Conservation (phyloP, 177 flowering plant genomes). For the Vitis hybrid region DNA sequence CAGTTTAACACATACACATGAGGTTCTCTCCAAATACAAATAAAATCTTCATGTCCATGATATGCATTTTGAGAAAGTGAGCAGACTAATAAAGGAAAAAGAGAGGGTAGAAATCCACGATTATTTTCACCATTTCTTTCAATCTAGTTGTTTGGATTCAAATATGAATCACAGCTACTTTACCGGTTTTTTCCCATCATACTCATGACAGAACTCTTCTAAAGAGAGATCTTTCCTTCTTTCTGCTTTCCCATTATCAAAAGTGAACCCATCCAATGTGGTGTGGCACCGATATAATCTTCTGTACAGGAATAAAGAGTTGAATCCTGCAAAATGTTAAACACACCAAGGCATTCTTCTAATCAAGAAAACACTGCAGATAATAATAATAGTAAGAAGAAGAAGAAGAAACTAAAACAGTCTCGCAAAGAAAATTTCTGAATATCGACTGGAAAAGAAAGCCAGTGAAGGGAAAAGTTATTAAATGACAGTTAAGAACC, state of each 20-base stretch:
- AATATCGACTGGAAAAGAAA: neutral
- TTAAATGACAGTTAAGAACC: neutral
- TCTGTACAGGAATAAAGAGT: conserved; percentile 73
- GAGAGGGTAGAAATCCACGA: no score
- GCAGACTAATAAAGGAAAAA: no score
- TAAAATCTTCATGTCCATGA: no score
- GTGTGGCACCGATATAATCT: conserved; percentile 81
- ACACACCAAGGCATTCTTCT: no score
- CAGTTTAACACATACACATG: no score
- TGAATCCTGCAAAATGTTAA: conserved; percentile 60
- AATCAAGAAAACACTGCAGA: neutral
- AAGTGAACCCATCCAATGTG: conserved; percentile 48
- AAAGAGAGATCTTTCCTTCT: conserved; percentile 50
- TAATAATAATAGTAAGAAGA: neutral
- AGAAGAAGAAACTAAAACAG: neutral
- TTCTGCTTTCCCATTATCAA: conserved; percentile 71
- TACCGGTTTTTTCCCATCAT: conserved; percentile 83
- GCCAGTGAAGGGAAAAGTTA: neutral
- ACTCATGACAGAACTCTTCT: conserved; percentile 54
- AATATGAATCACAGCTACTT: conserved; percentile 5
- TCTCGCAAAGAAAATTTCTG: no score
- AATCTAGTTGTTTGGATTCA: conserved; percentile 1
- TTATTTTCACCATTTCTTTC: no score
- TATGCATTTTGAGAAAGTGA: no score
- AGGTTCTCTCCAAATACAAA: no score